phyloP scores from a whole-genome alignment of 2,329 filamentous ascomycete species.

The Lojkania enalia region DNA sequence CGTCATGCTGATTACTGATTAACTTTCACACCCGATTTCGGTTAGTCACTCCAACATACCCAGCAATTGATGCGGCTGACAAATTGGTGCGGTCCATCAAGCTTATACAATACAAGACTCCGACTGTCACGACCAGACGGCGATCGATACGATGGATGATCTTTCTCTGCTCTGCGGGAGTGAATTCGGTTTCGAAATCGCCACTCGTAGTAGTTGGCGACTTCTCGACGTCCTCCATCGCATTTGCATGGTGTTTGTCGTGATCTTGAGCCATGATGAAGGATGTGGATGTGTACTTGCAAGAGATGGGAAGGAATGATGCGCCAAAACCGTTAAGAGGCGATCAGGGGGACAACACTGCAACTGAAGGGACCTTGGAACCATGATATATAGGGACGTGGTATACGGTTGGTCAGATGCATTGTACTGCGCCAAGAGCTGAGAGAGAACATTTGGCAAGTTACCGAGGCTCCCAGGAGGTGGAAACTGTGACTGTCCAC shows the following conservation, averaged over 20 bases:
- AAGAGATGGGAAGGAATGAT: constrained; percentile 4
- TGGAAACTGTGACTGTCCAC: too few relatives aligned
- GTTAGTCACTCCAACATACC: constrained; percentile 42
- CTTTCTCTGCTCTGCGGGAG: constrained; percentile 63
- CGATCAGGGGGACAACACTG: neutral
- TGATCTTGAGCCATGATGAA: constrained; percentile 26
- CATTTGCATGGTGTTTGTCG: constrained; percentile 26
- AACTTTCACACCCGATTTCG: constrained; percentile 17
- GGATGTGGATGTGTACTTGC: neutral
- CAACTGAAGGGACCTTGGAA: neutral
- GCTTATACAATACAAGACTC: constrained; percentile 71
- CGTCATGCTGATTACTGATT: constrained; percentile 42
- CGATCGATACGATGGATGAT: constrained; percentile 72
- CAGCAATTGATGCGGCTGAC: constrained; percentile 72
- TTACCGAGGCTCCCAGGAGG: constrained; percentile 7
- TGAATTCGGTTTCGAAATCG: constrained; percentile 51
- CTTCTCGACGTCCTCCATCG: constrained; percentile 29
- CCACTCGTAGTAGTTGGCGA: constrained; percentile 21
- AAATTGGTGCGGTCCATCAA: constrained; percentile 81
- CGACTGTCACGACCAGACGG: constrained; percentile 52
- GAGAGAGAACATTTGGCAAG: neutral
- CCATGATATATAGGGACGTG: neutral
- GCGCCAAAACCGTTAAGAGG: too few relatives aligned
- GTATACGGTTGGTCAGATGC: neutral
- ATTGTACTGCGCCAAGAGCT: neutral